Evolutionary conservation across 1,284 basidiomycete genomes (phyloP), one percentile per base, ranked within the genome.

Genomic region (Porodaedalea pini): DNA sequence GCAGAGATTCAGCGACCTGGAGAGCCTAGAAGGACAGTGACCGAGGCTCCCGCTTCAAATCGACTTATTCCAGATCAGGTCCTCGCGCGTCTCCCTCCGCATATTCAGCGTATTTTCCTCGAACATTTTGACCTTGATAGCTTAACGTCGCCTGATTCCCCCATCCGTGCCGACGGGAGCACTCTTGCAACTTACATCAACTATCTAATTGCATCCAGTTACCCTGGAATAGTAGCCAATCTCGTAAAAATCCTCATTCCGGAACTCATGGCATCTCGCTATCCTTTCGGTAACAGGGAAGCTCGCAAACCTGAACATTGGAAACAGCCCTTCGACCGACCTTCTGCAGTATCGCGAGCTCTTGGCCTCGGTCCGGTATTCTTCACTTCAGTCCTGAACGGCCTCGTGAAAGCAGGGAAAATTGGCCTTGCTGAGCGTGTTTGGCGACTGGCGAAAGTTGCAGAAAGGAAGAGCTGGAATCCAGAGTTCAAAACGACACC

Each of bases 371-470:
- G 87, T 0, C 85, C 88, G 0, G 66, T 76, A 53, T 74, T 86
- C 59, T 82, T 88, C 62, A 74, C 79, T 0, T 68, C 74, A 1
- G 66, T 89, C 3, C 68, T 92, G 34, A 81, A 83, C 57, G 85
- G 82, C 0, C 70, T 90, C 36, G 67, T 70, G 50, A 87, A 88
- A 63, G 71, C 77, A 0, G 80, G 83, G 0, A 72, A 73, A 60
- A 78, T 77, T 0, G 78, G 80, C 0, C 69, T 84, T 1, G 82
- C 85, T 0, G 82, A 86, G 64, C 75, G 80, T 10, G 75, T 90
- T 0, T 91, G 86, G 79, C 64, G 75, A 5, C 70, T 85, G 11
- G 84, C 81, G 4, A 76, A 77, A 63, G 67, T 75, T 55, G 83
- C 81, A 0, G 82, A 86, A 64, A 68, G 66, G n/a, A 69, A 69